phyloP scores from a whole-genome alignment of 2,329 filamentous ascomycete species.

The Colletotrichum sp. region DNA sequence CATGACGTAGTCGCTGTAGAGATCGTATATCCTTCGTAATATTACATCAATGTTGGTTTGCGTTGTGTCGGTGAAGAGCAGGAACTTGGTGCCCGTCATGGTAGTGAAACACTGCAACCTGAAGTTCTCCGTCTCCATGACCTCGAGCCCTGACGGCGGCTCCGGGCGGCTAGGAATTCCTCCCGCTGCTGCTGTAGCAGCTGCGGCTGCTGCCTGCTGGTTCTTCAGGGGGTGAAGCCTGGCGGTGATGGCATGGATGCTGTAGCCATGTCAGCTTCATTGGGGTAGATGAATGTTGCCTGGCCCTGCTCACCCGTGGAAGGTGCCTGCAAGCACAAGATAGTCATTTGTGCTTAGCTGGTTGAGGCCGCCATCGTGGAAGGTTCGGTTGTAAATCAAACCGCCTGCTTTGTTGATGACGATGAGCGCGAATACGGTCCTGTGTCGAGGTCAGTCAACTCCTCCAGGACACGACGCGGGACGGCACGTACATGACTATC shows the following conservation, averaged over 20 bases:
- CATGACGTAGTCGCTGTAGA: conserved; percentile 98
- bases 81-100: conserved; percentile 91
- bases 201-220: conserved; percentile 38
- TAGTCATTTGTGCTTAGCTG: conserved; percentile 96
- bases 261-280: conserved; percentile 32
- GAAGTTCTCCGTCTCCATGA: conserved; percentile 93
- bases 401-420: conserved; percentile 99
- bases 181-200: conserved; percentile 28
- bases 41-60: conserved; percentile 87
- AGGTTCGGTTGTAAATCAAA: conserved; percentile 94
- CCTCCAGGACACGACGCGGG: neutral
- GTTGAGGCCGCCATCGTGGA: conserved; percentile 82
- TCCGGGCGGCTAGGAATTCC: conserved; percentile 57
- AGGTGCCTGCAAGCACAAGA: conserved; percentile 94
- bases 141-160: conserved; percentile 81
- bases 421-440: conserved; percentile 94
- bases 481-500: neutral
- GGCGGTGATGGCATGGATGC: conserved; percentile 73
- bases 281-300: conserved; percentile 25
- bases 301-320: conserved; percentile 77
- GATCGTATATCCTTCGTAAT: conserved; percentile 85
- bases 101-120: conserved; percentile 96
- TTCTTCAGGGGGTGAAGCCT: conserved; percentile 63
- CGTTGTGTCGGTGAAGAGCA: conserved; percentile 90
- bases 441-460: conserved; percentile 39